Conservation (phyloP, 176 grass and related monocot species). For the Olyra latifolia region DNA sequence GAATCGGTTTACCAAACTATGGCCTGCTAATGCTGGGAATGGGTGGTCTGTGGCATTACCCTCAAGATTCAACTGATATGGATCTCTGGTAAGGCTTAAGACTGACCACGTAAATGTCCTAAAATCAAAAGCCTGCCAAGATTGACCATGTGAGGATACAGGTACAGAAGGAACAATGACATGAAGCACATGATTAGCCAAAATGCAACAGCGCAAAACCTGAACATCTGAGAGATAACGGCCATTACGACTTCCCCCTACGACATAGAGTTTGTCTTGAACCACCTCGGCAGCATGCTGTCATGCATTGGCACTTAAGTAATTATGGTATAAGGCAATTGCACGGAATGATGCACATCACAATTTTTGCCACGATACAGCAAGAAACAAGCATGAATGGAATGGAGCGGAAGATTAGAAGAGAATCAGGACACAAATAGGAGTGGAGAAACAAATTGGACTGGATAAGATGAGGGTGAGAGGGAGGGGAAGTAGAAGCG, state of each 20-base stretch:
- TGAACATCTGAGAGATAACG: constrained; percentile 85
- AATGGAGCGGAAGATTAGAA: too few species aligned
- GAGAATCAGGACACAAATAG: too few species aligned
- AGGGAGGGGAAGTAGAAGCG: too few species aligned
- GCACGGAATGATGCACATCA: background rate
- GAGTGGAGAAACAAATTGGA: too few species aligned
- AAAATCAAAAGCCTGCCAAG: constrained; percentile 80
- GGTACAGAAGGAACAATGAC: background rate
- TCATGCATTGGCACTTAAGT: background rate
- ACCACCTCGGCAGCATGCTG: constrained; percentile 92
- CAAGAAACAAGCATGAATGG: too few species aligned
- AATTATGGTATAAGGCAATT: background rate
- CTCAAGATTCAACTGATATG: constrained; percentile 46
- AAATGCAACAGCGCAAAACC: constrained; percentile 28
- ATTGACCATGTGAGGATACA: background rate
- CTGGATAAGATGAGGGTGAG: too few species aligned
- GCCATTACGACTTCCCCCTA: constrained; percentile 92
- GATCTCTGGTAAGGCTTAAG: constrained; percentile 43
- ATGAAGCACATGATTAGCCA: background rate
- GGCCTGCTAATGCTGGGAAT: constrained; percentile 72
- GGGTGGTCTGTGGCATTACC: constrained; percentile 26
- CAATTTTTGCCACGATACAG: too few species aligned
- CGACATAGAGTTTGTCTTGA: constrained; percentile 69
- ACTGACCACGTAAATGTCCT: constrained; percentile 79
- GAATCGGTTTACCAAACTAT: constrained; percentile 67